Conservation (phyloP, 139 green algal species). For the Auxenochlorella pyrenoidosa region DNA sequence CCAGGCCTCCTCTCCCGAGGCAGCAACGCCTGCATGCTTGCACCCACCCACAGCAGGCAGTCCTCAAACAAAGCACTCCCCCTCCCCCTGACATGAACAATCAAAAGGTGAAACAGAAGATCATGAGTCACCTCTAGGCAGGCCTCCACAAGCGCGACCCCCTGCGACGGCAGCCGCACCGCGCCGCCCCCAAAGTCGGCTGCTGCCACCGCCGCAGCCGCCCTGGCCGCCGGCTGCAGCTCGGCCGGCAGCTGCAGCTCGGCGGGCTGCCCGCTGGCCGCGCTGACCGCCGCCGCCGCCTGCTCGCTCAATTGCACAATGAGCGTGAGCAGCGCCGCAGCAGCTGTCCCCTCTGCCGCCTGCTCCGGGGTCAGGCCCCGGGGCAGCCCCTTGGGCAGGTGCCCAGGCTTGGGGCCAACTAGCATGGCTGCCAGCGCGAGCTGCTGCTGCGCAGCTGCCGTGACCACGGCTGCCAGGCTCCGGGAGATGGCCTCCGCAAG, state of each 20-base stretch:
- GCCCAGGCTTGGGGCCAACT: background rate
- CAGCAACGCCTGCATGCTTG: no score
- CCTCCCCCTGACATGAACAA: no score
- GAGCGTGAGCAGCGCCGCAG: conserved; percentile 13
- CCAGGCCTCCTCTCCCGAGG: background rate
- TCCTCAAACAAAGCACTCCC: no score
- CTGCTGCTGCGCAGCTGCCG: background rate
- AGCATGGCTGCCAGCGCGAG: background rate
- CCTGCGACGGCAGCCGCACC: conserved; percentile 18
- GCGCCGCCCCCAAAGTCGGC: conserved; percentile 27
- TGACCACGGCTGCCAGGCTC: conserved; percentile 13
- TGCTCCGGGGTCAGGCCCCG: background rate
- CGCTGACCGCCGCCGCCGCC: background rate
- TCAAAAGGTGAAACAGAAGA: no score
- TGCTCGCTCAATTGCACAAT: conserved; percentile 20
- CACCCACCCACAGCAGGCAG: no score
- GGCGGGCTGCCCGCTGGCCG: background rate
- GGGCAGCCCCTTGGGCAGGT: background rate
- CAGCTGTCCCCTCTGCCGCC: conserved; percentile 24
- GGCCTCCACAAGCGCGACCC: conserved; percentile 58
- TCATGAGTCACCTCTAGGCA: conserved; percentile 30
- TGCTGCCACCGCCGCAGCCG: conserved; percentile 27
- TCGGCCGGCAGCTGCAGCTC: conserved; percentile 10
- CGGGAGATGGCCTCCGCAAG: conserved; percentile 11
- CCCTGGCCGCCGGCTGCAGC: conserved; percentile 36